phyloP scores from a whole-genome alignment of 2,329 filamentous ascomycete genomes.

The Trichoderma aggressivum region DNA sequence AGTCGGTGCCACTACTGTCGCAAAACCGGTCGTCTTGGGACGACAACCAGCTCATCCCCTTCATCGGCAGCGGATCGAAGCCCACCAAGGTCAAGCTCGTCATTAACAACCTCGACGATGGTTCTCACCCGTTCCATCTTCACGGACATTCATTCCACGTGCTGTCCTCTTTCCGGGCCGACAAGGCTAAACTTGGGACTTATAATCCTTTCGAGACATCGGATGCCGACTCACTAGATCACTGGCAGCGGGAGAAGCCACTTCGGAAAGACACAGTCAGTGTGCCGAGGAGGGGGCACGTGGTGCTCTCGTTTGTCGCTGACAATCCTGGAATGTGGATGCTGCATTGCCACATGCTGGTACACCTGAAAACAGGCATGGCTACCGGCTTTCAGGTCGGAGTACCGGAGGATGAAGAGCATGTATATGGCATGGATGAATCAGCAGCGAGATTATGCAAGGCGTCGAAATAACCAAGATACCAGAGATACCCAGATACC shows the following conservation, averaged over 20 bases:
- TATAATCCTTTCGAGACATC: constrained; percentile 26
- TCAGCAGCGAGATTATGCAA: constrained; percentile 21
- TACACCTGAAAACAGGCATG: constrained; percentile 29
- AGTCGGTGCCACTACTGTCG: constrained; percentile 23
- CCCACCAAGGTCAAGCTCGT: constrained; percentile 27
- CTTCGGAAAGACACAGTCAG: constrained; percentile 39
- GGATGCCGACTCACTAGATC: background rate
- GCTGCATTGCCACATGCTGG: constrained; percentile 31
- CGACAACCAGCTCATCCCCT: constrained; percentile 24
- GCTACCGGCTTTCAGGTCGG: constrained; percentile 28
- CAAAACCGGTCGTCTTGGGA: constrained; percentile 25
- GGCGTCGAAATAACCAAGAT: background rate
- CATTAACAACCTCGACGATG: constrained; percentile 35
- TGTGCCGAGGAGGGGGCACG: constrained; percentile 32
- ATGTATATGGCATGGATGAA: constrained; percentile 19
- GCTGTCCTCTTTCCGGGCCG: constrained; percentile 24
- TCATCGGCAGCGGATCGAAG: constrained; percentile 18
- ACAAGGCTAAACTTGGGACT: constrained; percentile 26
- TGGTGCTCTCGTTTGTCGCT: constrained; percentile 24
- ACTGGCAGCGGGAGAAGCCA: constrained; percentile 23
- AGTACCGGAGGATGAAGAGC: constrained; percentile 20
- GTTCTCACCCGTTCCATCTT: constrained; percentile 44
- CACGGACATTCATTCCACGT: constrained; percentile 56
- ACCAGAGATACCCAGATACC: background rate
- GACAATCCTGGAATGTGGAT: constrained; percentile 30